Conservation (phyloP, 805 yeast species). For the Suhomyces sp. region DNA sequence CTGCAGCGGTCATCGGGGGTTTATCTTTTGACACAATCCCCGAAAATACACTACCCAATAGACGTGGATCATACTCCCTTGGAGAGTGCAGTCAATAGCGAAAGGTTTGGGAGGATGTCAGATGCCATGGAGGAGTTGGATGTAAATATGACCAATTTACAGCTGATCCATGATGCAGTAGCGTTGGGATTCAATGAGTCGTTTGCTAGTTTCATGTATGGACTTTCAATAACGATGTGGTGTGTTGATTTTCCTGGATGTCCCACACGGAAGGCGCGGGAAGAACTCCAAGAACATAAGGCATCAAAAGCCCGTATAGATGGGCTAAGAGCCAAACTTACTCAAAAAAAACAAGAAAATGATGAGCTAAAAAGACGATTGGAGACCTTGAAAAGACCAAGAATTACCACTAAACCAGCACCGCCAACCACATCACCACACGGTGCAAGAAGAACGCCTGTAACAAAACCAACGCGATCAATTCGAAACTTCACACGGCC, state of each 20-base stretch:
- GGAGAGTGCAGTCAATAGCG: constrained; percentile 38
- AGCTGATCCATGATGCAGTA: constrained; percentile 60
- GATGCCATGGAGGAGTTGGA: constrained; percentile 58
- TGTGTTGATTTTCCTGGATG: constrained; percentile 68
- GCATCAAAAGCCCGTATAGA: constrained; percentile 21
- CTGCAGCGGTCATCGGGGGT: constrained; percentile 25
- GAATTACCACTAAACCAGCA: no score
- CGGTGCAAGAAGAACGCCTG: background rate
- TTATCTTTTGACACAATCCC: constrained; percentile 36
- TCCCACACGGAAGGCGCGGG: constrained; percentile 36
- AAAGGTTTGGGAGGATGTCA: constrained; percentile 43
- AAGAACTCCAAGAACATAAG: constrained; percentile 24
- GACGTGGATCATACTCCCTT: constrained; percentile 41
- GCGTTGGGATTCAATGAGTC: constrained; percentile 69
- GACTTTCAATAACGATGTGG: constrained; percentile 83
- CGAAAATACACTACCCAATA: constrained; percentile 45
- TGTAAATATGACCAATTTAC: constrained; percentile 55
- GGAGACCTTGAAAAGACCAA: constrained; percentile 6
- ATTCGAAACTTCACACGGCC: background rate
- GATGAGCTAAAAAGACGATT: constrained; percentile 22
- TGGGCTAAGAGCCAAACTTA: constrained; percentile 20
- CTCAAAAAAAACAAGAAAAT: constrained; percentile 22
- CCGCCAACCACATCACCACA: constrained; percentile 3
- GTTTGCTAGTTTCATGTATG: constrained; percentile 73
- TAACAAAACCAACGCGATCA: constrained; percentile 1